phyloP scores from a whole-genome alignment of 176 grass and related monocot genomes.

The Aegilops sharonensis region DNA sequence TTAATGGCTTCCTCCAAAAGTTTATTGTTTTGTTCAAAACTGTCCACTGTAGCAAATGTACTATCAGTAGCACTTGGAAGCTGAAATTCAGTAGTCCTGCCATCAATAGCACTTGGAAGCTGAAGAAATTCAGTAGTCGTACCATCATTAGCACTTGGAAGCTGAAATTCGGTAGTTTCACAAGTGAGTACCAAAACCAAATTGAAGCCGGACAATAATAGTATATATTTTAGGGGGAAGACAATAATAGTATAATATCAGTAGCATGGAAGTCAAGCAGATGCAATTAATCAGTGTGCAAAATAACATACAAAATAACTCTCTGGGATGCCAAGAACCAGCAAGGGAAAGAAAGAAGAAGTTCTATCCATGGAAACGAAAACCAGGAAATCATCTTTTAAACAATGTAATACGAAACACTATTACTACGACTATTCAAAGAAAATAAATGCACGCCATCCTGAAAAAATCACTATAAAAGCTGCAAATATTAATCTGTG shows the following conservation, averaged over 20 bases:
- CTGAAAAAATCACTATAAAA: not conserved
- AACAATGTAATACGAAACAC: not conserved
- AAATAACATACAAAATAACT: conserved; percentile 20
- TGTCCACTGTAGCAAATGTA: conserved; percentile 40
- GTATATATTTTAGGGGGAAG: not conserved
- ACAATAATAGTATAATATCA: conserved; percentile 12
- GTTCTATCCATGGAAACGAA: conserved; percentile 6
- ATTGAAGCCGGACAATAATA: not conserved
- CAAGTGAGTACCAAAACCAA: conserved; percentile 12
- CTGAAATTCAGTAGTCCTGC: not conserved
- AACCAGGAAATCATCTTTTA: conserved; percentile 2
- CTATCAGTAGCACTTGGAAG: conserved; percentile 35
- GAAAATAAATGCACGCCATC: not conserved
- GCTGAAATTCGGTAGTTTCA: conserved; percentile 47
- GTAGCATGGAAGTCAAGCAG: conserved; percentile 5
- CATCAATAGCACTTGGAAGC: conserved; percentile 36
- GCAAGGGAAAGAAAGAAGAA: not conserved
- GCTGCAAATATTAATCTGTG: not conserved
- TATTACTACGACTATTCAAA: not conserved
- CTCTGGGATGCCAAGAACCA: conserved; percentile 10
- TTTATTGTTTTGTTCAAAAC: conserved; percentile 34
- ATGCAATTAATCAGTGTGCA: conserved; percentile 4
- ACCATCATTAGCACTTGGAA: conserved; percentile 36
- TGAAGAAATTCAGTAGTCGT: not conserved
- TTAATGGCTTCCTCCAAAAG: conserved; percentile 38